phyloP scores from a whole-genome alignment of 2,329 filamentous ascomycete genomes.

The Dactylellina haptotyla region DNA sequence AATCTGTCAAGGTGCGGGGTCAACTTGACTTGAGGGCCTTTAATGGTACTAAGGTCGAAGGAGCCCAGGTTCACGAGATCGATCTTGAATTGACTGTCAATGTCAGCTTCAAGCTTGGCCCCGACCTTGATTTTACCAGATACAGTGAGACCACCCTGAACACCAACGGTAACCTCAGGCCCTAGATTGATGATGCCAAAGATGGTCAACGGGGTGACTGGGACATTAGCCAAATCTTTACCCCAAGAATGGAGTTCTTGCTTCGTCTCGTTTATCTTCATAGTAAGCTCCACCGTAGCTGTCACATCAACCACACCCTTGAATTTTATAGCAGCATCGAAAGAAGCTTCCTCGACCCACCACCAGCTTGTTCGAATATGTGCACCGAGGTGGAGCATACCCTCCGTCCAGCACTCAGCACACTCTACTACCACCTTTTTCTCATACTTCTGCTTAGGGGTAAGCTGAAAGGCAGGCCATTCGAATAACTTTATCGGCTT shows the following conservation, averaged over 20 bases:
- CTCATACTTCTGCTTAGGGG: background rate
- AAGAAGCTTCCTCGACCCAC: conserved; percentile 19
- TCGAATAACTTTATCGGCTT: background rate
- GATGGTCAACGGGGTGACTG: background rate
- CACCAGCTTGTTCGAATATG: conserved; percentile 12
- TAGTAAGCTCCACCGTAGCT: background rate
- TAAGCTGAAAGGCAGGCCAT: background rate
- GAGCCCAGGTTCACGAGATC: background rate
- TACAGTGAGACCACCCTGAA: background rate
- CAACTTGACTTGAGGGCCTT: conserved; percentile 1
- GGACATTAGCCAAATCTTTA: background rate
- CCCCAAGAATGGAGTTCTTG: background rate
- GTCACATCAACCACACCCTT: background rate
- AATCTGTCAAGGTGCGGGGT: background rate
- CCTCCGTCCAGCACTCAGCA: background rate
- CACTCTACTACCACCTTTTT: background rate
- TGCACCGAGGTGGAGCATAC: background rate
- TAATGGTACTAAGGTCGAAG: conserved; percentile 14
- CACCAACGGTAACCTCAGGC: background rate
- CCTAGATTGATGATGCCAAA: conserved; percentile 15
- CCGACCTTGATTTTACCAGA: background rate
- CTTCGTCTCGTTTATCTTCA: background rate
- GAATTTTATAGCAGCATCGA: background rate
- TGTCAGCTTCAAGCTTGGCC: background rate
- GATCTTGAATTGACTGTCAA: conserved; percentile 1